Conservation (phyloP, 495 filamentous ascomycete genomes). For the Hypomontagnella submonticulosa region DNA sequence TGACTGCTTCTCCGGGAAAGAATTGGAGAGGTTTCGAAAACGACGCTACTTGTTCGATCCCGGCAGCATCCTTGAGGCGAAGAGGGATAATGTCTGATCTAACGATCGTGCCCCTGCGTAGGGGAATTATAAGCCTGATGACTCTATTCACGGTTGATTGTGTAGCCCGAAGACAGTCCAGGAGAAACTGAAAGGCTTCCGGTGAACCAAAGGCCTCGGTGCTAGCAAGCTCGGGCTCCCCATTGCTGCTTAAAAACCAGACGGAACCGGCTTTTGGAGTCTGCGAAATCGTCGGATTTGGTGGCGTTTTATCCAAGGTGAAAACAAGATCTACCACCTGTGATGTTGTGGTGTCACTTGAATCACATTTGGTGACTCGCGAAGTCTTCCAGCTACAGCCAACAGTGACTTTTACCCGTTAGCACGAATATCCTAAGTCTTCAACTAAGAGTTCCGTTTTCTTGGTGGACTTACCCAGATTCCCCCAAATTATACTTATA, state of each 20-base stretch:
- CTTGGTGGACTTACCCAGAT: slow-evolving; percentile 9
- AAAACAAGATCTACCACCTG: slow-evolving; percentile 21
- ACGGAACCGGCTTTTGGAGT: background rate
- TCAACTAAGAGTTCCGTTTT: background rate
- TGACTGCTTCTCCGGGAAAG: slow-evolving; percentile 22
- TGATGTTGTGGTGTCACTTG: slow-evolving; percentile 3
- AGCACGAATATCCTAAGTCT: slow-evolving; percentile 1
- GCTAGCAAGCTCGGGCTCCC: background rate
- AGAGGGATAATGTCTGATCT: slow-evolving; percentile 44
- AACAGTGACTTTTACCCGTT: slow-evolving; percentile 19
- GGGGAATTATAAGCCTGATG: slow-evolving; percentile 39
- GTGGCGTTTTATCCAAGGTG: background rate
- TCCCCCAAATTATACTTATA: slow-evolving; percentile 11
- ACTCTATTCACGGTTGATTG: slow-evolving; percentile 11
- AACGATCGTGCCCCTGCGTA: slow-evolving; percentile 29
- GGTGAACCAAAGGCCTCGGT: slow-evolving; percentile 27
- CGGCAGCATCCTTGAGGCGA: slow-evolving; percentile 37
- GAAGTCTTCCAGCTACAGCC: slow-evolving; percentile 33
- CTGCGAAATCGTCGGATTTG: background rate
- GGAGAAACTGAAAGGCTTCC: slow-evolving; percentile 36
- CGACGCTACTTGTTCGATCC: slow-evolving; percentile 30
- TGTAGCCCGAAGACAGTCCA: slow-evolving; percentile 32
- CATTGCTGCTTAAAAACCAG: background rate
- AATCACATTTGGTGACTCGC: slow-evolving; percentile 10
- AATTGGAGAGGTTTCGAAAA: slow-evolving; percentile 35